Evolutionary conservation across 2,329 filamentous ascomycete species (phyloP), one percentile per base, ranked within the genome.

Genomic region (Cytospora chrysosperma): DNA sequence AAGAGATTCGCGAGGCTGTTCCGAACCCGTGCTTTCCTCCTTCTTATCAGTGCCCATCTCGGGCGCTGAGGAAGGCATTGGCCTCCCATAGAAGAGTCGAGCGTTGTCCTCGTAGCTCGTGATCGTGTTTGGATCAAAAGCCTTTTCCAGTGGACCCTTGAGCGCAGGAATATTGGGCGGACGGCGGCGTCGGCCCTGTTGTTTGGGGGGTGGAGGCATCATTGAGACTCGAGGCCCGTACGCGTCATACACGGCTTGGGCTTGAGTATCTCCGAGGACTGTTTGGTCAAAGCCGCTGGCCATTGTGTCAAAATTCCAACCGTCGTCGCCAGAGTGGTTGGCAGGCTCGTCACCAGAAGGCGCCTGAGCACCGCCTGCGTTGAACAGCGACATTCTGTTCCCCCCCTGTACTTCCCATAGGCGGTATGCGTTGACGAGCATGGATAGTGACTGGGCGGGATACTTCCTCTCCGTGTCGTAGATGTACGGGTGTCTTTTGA

Each of bases 381-480:
- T 81, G 68, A 89, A 89, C 1, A 89, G 77, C 21, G 87, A 89
- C 67, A 84, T 85, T 56, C 91, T 84, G 68, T 85, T 86, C 32
- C 90, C 90, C 27, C 91, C 91, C 69, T 86, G 83, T 15, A 87
- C 82, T 73, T 93, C 90, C 91, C 91, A 94, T 24, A 87, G 71
- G 71, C 87, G 89, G 76, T 90, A 94, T 21, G 85, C 87, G 66
- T 86, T 85, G 13, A 94, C 88, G 1, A 94, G 80, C 64, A 86
- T 80, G 2, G 85, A 77, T 2, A 94, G 81, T 3, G 80, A 82
- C 0, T 82, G 82, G 0, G 88, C 86, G 0, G 91, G 90, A 69
- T 90, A 88, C 56, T 78, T 78, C 15, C 83, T 78, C 12, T 81
- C 79, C 0, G 89, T 90, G 64, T 87, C 84, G 64, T 77, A 78